phyloP scores from a whole-genome alignment of 345 rosid genomes.

The Gossypium anomalum region DNA sequence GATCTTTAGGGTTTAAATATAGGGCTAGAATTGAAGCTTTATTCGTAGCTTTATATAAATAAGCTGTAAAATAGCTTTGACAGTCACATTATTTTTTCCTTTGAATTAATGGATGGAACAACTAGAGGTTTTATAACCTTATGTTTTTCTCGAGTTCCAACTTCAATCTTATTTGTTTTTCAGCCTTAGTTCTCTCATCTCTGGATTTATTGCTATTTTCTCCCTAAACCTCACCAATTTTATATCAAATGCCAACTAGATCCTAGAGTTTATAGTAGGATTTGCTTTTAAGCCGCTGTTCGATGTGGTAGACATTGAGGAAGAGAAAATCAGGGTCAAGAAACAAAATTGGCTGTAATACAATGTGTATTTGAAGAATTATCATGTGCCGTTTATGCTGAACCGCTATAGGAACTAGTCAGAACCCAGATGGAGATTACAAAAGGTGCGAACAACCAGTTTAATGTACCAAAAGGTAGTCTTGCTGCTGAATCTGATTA shows the following conservation, averaged over 20 bases:
- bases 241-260: not conserved
- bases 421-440: not conserved
- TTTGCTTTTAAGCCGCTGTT: too few species aligned
- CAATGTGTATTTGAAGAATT: not conserved
- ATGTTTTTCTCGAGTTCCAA: not conserved
- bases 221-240: not conserved
- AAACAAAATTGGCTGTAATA: not conserved
- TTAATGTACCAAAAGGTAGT: not conserved
- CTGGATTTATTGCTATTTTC: not conserved
- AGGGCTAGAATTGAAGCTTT: too few species aligned
- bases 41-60: not conserved
- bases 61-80: not conserved
- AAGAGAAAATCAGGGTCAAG: not conserved
- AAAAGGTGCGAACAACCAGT: not conserved
- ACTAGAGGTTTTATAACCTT: not conserved
- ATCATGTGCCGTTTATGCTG: not conserved
- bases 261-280: not conserved
- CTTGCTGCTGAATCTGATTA: not conserved
- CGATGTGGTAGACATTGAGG: too few species aligned
- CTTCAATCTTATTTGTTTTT: not conserved
- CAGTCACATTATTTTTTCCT: not conserved
- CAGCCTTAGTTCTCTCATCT: not conserved
- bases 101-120: not conserved
- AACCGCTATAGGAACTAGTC: not conserved
- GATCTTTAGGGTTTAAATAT: not conserved